Percentiles rank a stretch among this genome's conserved stretches.
phyloP scores from a whole-genome alignment of 1,284 basidiomycete genomes.

The Pascua sp. region DNA sequence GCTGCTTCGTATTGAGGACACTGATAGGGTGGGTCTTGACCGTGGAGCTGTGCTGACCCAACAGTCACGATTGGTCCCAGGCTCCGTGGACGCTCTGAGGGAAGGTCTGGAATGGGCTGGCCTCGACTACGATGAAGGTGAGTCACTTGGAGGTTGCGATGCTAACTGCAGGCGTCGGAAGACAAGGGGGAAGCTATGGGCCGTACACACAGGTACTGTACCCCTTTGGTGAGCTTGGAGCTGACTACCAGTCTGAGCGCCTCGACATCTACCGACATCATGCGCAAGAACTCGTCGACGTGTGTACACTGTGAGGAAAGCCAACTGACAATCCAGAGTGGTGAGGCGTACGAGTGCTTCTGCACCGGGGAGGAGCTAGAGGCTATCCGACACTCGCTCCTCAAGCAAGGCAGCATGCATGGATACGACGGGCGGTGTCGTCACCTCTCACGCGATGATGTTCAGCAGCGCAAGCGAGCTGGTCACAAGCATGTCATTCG shows the following conservation, averaged over 20 bases:
- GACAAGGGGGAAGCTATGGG: constrained; percentile 63
- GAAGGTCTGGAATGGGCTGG: constrained; percentile 86
- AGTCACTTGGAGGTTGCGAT: constrained; percentile 19
- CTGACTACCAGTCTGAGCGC: constrained; percentile 68
- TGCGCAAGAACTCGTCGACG: constrained; percentile 69
- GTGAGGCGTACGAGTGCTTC: constrained; percentile 92
- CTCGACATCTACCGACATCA: constrained; percentile 76
- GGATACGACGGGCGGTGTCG: constrained; percentile 84
- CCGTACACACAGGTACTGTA: constrained; percentile 73
- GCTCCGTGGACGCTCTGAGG: constrained; percentile 75
- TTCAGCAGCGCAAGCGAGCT: constrained; percentile 64
- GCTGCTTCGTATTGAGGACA: constrained; percentile 90
- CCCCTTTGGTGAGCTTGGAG: not conserved
- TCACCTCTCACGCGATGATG: constrained; percentile 79
- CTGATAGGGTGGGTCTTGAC: constrained; percentile 66
- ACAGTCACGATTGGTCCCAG: constrained; percentile 73
- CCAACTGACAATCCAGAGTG: constrained; percentile 56
- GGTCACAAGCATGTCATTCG: constrained; percentile 80
- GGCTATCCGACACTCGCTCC: constrained; percentile 64
- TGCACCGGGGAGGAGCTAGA: constrained; percentile 69
- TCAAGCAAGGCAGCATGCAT: constrained; percentile 65
- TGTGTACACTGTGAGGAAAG: constrained; percentile 40
- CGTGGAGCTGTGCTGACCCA: constrained; percentile 4
- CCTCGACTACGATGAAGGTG: constrained; percentile 85
- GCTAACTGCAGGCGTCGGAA: constrained; percentile 56